Evolutionary conservation across 345 rosid species (phyloP).

Genomic region (Syzygium oleosum): DNA sequence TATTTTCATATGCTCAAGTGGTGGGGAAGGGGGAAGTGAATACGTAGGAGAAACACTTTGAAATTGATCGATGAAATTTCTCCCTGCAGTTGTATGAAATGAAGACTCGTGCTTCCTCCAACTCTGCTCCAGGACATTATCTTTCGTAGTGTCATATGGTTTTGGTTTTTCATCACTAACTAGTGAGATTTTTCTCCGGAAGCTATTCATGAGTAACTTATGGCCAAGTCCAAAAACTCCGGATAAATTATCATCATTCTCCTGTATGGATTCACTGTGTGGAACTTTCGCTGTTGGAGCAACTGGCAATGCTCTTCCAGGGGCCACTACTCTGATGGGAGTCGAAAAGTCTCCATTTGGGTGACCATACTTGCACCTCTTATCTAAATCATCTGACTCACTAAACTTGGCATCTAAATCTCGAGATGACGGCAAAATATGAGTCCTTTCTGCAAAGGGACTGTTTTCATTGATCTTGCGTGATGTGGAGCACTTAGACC

Average conservation of each 20-base stretch:
- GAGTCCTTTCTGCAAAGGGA: not conserved
- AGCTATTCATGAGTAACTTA: constrained; percentile 51
- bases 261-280: constrained; percentile 19
- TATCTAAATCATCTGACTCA: constrained; percentile 5
- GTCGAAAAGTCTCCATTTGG: constrained; percentile 11
- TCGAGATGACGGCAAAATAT: not conserved
- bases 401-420: not conserved
- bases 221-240: constrained; percentile 55
- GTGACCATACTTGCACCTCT: constrained; percentile 1
- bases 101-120: constrained; percentile 14
- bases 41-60: constrained; percentile 26
- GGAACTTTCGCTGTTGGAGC: constrained; percentile 15
- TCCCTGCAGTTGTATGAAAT: constrained; percentile 10
- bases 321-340: constrained; percentile 9
- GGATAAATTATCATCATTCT: constrained; percentile 30
- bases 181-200: constrained; percentile 42
- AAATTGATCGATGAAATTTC: constrained; percentile 21
- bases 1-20: constrained; percentile 84
- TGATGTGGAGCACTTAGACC: constrained; percentile 10
- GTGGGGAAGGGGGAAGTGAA: constrained; percentile 71
- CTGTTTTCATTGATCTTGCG: constrained; percentile 1
- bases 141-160: constrained; percentile 20
- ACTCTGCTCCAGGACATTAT: constrained; percentile 18
- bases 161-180: constrained; percentile 27
- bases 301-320: constrained; percentile 15